Evolutionary conservation across 208 protist species (phyloP).

Genomic region (Leptomonas seymouri): DNA sequence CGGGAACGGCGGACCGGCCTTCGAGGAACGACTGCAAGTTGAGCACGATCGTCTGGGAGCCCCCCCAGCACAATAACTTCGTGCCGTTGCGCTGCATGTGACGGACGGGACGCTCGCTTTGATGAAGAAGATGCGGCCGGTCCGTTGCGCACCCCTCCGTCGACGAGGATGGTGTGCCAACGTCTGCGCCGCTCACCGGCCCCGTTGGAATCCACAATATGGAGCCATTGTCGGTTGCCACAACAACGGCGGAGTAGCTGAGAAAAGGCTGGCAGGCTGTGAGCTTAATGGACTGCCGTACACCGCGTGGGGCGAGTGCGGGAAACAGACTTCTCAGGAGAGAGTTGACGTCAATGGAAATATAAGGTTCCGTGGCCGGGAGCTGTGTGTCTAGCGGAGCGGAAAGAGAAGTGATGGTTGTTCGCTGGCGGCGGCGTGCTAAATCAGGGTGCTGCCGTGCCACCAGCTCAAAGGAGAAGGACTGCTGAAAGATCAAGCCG

Average conservation of each 20-base stretch:
- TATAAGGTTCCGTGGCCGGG: slow-evolving; percentile 54
- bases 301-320: slow-evolving; percentile 1
- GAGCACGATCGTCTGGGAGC: slow-evolving; percentile 59
- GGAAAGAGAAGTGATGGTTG: slow-evolving; percentile 45
- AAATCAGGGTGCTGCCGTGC: slow-evolving; percentile 39
- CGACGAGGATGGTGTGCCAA: neutral
- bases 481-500: slow-evolving; percentile 54
- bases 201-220: slow-evolving; percentile 69
- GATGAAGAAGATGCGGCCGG: slow-evolving; percentile 39
- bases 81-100: slow-evolving; percentile 46
- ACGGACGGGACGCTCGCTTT: slow-evolving; percentile 51
- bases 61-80: slow-evolving; percentile 74
- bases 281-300: slow-evolving; percentile 37
- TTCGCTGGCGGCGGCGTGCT: slow-evolving; percentile 12
- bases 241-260: slow-evolving; percentile 55
- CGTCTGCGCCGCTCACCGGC: slow-evolving; percentile 4
- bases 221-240: slow-evolving; percentile 52
- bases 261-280: slow-evolving; percentile 80
- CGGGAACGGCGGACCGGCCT: neutral
- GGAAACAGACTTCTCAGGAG: slow-evolving; percentile 33
- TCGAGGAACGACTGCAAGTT: slow-evolving; percentile 43
- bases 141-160: slow-evolving; percentile 16
- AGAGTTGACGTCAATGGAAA: slow-evolving; percentile 58
- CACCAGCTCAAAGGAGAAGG: slow-evolving; percentile 68
- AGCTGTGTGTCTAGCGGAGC: slow-evolving; percentile 52